Percentiles rank a stretch among this genome's conserved stretches.
Evolutionary conservation across 2,329 filamentous ascomycete species (phyloP).

Genomic region (Aspergillus hiratsukae): DNA sequence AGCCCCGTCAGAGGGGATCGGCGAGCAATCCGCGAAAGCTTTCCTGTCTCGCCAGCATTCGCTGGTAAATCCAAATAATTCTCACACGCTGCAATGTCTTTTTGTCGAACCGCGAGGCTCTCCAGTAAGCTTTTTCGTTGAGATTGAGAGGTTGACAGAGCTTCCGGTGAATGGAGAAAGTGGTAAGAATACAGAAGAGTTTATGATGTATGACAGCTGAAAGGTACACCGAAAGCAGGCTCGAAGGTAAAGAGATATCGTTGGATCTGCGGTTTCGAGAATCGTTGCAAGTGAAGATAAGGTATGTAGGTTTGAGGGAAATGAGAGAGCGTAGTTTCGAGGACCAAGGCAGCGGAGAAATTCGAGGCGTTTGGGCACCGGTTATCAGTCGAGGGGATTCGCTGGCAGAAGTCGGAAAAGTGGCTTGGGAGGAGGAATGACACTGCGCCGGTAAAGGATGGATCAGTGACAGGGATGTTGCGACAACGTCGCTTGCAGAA

Average conservation of each 20-base stretch:
- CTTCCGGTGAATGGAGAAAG: background rate
- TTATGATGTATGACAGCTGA: background rate
- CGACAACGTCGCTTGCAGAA: constrained; percentile 20
- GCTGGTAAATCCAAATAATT: constrained; percentile 17
- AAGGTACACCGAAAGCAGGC: background rate
- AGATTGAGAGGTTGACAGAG: background rate
- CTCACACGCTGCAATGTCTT: constrained; percentile 6
- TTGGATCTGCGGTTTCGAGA: background rate
- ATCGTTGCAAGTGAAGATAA: constrained; percentile 15
- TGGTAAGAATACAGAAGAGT: background rate
- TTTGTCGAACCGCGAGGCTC: background rate
- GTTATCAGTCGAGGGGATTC: constrained; percentile 26
- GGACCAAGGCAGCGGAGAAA: constrained; percentile 25
- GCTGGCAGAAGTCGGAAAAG: constrained; percentile 24
- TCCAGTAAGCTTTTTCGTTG: background rate
- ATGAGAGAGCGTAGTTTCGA: constrained; percentile 12
- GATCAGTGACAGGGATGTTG: constrained; percentile 32
- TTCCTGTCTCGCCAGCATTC: constrained; percentile 33
- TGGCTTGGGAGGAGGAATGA: constrained; percentile 22
- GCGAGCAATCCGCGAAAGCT: constrained; percentile 29
- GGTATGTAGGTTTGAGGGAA: constrained; percentile 10
- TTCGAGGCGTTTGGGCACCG: constrained; percentile 36
- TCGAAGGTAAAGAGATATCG: background rate
- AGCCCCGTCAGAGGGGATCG: constrained; percentile 36
- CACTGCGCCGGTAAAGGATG: constrained; percentile 21